Evolutionary conservation across 148 eudicot species (phyloP).

Genomic region (Amaranthus cruentus): DNA sequence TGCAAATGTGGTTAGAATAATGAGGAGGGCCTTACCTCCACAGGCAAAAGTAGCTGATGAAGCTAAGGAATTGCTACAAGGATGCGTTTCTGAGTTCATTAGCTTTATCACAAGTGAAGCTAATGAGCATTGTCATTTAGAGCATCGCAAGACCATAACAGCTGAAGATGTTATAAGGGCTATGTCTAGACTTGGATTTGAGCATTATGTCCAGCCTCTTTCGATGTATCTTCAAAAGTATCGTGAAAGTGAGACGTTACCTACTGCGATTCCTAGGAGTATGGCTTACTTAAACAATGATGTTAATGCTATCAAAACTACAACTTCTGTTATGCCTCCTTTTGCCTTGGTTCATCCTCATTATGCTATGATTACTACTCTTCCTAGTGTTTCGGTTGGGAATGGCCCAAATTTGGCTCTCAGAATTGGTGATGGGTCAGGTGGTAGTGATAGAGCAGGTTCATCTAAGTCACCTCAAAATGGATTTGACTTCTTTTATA

Average conservation of each 20-base stretch:
- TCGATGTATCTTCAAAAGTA: slow-evolving; percentile 17
- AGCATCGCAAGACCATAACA: slow-evolving; percentile 30
- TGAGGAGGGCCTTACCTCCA: slow-evolving; percentile 23
- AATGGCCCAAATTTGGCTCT: slow-evolving; percentile 13
- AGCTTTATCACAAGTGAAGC: slow-evolving; percentile 30
- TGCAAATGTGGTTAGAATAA: slow-evolving; percentile 33
- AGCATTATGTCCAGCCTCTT: slow-evolving; percentile 25
- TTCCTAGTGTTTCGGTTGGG: not conserved
- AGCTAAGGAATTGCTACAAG: slow-evolving; percentile 26
- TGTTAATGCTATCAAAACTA: not conserved
- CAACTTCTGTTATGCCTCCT: slow-evolving; percentile 6
- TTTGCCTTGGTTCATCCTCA: slow-evolving; percentile 18
- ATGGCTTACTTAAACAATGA: not conserved
- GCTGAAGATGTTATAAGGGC: slow-evolving; percentile 31
- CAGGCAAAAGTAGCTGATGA: slow-evolving; percentile 31
- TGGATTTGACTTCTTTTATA: not conserved
- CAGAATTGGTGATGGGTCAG: not conserved
- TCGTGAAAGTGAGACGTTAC: slow-evolving; percentile 22
- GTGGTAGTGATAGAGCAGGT: slow-evolving; percentile 6
- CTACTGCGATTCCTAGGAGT: not conserved
- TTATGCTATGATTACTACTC: slow-evolving; percentile 5
- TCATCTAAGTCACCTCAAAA: not conserved
- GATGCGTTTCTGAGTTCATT: slow-evolving; percentile 32
- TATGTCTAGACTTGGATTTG: slow-evolving; percentile 31
- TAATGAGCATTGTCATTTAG: slow-evolving; percentile 23